These are phyloP conservation scores for Rhododendron ferrugineum DNA, from an alignment of 148 eudicot species.

Conservation along the genomic window DNA sequence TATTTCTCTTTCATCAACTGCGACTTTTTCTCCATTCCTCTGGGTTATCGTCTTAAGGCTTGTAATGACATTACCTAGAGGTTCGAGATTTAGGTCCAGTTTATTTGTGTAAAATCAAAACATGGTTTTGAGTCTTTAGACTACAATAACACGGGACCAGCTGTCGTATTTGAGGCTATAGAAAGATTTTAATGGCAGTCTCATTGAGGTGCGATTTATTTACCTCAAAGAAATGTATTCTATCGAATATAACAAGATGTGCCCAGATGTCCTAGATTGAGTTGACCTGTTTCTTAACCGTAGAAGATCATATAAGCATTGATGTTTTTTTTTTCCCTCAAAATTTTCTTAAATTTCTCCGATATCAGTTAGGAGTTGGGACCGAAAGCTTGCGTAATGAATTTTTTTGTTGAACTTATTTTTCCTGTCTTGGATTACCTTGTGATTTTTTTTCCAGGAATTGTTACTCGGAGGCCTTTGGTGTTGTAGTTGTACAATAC, in stretches of 20 bases:
- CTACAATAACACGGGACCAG: background rate
- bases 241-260: background rate
- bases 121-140: no score
- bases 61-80: background rate
- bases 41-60: background rate
- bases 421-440: background rate
- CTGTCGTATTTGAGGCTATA: background rate
- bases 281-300: background rate
- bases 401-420: background rate
- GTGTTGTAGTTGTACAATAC: constrained; percentile 54
- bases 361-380: background rate
- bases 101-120: background rate
- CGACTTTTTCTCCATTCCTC: background rate
- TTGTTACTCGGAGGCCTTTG: constrained; percentile 71
- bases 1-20: background rate
- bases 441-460: constrained; percentile 32
- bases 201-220: background rate
- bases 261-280: background rate
- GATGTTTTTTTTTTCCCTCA: background rate
- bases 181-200: background rate
- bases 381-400: background rate
- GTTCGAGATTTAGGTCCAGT: background rate
- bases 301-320: background rate
- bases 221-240: background rate
- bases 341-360: background rate